Evolutionary conservation across 139 green algal genomes (phyloP), one percentile per base, ranked within the genome.

Genomic region (Auxenochlorella pyrenoidosa): DNA sequence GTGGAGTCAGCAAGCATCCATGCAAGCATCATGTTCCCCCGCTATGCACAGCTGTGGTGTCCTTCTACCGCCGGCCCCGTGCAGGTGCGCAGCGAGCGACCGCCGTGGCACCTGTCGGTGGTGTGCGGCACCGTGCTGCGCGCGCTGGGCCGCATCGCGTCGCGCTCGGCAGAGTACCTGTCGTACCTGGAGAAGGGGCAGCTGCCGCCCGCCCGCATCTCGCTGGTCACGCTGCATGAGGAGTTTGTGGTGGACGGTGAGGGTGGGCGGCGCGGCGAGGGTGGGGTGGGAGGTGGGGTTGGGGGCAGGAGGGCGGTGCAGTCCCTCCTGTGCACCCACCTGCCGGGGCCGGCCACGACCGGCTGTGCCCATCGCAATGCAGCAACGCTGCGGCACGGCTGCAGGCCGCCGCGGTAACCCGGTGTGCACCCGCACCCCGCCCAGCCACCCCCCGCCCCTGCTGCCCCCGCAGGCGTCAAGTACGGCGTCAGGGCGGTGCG

Each of bases 141-240:
- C 44, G 89, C 92, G 8, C 59, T 94, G 44, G 90, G 94, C 47
- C 75, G 87, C 5, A 87, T 95, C 0, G 83, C 84, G 41, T 76
- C 81, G 28, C 91, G 94, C 73, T 90, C 90, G 32, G 94, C 95
- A 10, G 97, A 99, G 90, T 99, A 97, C 93, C 83, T 99, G 73
- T 87, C 88, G 54, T 98, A 97, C 90, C 92, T 99, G 88, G 87
- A 96, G 85, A 99, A 98, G 90, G 97, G 97, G 12, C 97, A 99
- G 91, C 96, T 99, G 84, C 97, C 97, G 2, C 97, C 97, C 2
- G 91, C 92, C 10, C 88, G 90, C 75, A 89, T 98, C 83, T 94
- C 92, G 28, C 91, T 98, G 51, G 94, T 92, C 22, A 82, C 89
- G 36, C 95, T 97, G 66, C 72, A 94, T 40, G 87, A 92, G 79